phyloP scores from a whole-genome alignment of 768 basidiomycete genomes.

The Amanita fuliginea region DNA sequence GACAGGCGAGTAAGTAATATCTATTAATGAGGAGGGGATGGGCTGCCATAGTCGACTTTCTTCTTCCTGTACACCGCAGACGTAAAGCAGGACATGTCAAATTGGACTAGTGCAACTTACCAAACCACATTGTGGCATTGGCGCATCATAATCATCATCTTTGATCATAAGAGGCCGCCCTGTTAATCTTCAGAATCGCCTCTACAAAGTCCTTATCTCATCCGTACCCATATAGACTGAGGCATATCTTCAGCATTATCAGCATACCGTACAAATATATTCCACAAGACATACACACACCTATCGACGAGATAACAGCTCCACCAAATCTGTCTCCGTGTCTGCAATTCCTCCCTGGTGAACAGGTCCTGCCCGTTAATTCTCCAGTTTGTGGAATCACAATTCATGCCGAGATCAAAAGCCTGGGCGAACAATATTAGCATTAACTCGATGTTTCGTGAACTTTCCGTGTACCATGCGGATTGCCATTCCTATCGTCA shows the following conservation, averaged over 20 bases:
- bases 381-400: conserved; percentile 68
- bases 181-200: conserved; percentile 13
- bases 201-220: conserved; percentile 1
- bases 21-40: conserved; percentile 23
- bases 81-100: not conserved
- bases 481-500: conserved; percentile 49
- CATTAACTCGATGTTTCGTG: conserved; percentile 4
- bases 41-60: conserved; percentile 48
- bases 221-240: conserved; percentile 61
- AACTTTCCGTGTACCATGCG: conserved; percentile 42
- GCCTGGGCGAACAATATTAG: conserved; percentile 32
- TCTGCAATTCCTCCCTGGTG: conserved; percentile 54
- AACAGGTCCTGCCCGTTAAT: conserved; percentile 51
- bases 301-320: conserved; percentile 60
- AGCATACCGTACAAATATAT: not conserved
- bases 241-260: conserved; percentile 36
- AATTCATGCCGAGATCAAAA: conserved; percentile 72
- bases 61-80: conserved; percentile 33
- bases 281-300: conserved; percentile 35
- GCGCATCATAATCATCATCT: conserved; percentile 61
- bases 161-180: conserved; percentile 61
- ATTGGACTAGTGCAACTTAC: conserved; percentile 20
- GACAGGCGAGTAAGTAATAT: conserved; percentile 34
- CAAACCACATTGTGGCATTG: conserved; percentile 43
- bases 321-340: conserved; percentile 75